Evolutionary conservation across 1,284 basidiomycete species (phyloP), one percentile per base, ranked within the genome.

Genomic region (Ustilago lituana): DNA sequence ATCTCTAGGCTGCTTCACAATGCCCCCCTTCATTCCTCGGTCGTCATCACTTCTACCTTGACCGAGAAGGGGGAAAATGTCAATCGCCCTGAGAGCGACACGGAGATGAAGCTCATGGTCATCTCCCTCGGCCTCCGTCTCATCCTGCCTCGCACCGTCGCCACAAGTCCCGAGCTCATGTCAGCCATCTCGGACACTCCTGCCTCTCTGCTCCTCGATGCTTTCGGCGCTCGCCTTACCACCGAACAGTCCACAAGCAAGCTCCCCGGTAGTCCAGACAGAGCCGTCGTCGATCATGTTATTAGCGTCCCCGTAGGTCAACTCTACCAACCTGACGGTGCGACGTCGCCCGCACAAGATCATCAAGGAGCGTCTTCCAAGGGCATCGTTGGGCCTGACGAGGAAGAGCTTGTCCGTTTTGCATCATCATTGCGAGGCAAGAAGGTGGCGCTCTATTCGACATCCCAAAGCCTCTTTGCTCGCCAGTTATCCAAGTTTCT

Each of bases 401-500:
- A 54, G 10, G 19, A 68, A 22, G 56, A 73, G 41, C 62, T 76
- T 5, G 47, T 47, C 33, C 33, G 52, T 2, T 71, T 71, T 23
- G 51, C 52, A 4, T 35, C 35, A 7, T 45, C 46, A 3, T 40
- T 71, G 24, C 26, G 37, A 2, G 67, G 59, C 15, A 71, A 67
- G 35, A 68, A 61, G 19, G 67, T 74, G 23, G 74, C 74, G 0
- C 49, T 76, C 8, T 73, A 74, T 27, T 70, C 71, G 0, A 45
- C 49, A 1, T 59, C 49, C 15, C 39, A 57, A 10, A 71, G 71
- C 31, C 9, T 49, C 32, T 71, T 73, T 37, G 70, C 64, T 8
- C 32, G 51, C 6, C 53, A 66, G 19, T 24, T 76, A 26, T 41
- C 58, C 17, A 32, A 15, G 14, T 50, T 67, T 27, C 49, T 75